A percentile compares a stretch with the other conserved stretches of the same genome.
These are phyloP conservation scores for Osmanthus fragrans DNA, from an alignment of 257 asterid genomes.

Conservation along the genomic window DNA sequence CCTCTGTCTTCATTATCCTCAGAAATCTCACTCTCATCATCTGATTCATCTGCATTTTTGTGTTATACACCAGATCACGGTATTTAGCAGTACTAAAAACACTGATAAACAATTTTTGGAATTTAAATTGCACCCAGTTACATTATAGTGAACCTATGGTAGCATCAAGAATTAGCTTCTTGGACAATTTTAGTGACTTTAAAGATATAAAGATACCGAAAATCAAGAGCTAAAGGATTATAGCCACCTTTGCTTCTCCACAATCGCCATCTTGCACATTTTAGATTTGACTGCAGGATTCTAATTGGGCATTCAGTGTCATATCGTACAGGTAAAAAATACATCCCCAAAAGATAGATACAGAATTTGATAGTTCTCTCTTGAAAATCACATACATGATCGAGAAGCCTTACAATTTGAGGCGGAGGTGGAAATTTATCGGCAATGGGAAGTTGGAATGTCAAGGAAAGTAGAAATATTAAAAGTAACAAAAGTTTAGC, in stretches of 20 bases:
- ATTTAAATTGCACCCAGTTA: background rate
- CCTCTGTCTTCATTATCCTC: conserved; percentile 55
- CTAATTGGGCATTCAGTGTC: background rate
- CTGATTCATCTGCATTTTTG: conserved; percentile 62
- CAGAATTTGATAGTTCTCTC: background rate
- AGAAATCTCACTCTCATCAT: conserved; percentile 50
- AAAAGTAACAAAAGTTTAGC: background rate
- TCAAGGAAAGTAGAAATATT: background rate
- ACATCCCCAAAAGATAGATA: background rate
- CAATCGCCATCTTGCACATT: background rate
- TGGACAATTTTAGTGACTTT: background rate
- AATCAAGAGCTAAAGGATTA: background rate
- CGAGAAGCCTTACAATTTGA: background rate
- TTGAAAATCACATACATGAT: background rate
- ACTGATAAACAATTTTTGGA: background rate
- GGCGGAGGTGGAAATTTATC: background rate
- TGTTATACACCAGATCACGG: background rate
- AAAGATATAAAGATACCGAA: background rate
- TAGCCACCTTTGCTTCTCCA: background rate
- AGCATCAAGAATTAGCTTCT: conserved; percentile 9
- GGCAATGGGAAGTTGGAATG: background rate
- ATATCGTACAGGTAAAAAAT: background rate
- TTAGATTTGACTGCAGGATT: background rate
- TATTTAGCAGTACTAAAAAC: conserved; percentile 7
- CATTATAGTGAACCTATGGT: conserved; percentile 3